Evolutionary conservation across 495 filamentous ascomycete species (phyloP).

Genomic region (Parmelia sp.): DNA sequence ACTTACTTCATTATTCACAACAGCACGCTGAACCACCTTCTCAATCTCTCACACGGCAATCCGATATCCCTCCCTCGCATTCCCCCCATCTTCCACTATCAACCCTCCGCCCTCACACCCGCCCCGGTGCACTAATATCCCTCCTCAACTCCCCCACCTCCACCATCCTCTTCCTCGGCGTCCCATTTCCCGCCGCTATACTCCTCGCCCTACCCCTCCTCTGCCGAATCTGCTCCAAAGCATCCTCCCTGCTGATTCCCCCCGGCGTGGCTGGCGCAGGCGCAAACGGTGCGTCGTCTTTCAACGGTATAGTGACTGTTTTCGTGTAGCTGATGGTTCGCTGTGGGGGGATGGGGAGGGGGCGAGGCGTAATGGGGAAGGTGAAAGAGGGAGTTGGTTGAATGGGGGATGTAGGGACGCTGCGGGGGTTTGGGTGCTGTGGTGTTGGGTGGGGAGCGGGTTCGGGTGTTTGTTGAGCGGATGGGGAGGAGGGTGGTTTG

Average conservation of each 20-base stretch:
- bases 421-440: slow-evolving; percentile 16
- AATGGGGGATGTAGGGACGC: slow-evolving; percentile 14
- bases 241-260: slow-evolving; percentile 45
- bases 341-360: slow-evolving; percentile 18
- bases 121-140: slow-evolving; percentile 27
- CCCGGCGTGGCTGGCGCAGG: slow-evolving; percentile 32
- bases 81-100: not conserved
- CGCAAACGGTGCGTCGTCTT: slow-evolving; percentile 16
- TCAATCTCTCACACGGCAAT: not conserved
- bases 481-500: slow-evolving; percentile 10
- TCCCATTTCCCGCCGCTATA: slow-evolving; percentile 34
- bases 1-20: too few species aligned
- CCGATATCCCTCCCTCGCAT: not conserved
- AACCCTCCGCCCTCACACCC: slow-evolving; percentile 1
- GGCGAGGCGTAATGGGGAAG: slow-evolving; percentile 24
- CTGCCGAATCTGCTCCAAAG: slow-evolving; percentile 46
- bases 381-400: slow-evolving; percentile 13
- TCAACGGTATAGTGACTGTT: slow-evolving; percentile 28
- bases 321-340: slow-evolving; percentile 23
- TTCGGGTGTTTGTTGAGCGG: slow-evolving; percentile 7
- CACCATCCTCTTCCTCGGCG: slow-evolving; percentile 23
- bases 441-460: slow-evolving; percentile 23
- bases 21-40: too few species aligned
- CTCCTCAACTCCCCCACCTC: slow-evolving; percentile 18
- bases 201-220: slow-evolving; percentile 43